phyloP scores from a whole-genome alignment of 768 basidiomycete species.

The Rhodotorula sphaerocarpa region DNA sequence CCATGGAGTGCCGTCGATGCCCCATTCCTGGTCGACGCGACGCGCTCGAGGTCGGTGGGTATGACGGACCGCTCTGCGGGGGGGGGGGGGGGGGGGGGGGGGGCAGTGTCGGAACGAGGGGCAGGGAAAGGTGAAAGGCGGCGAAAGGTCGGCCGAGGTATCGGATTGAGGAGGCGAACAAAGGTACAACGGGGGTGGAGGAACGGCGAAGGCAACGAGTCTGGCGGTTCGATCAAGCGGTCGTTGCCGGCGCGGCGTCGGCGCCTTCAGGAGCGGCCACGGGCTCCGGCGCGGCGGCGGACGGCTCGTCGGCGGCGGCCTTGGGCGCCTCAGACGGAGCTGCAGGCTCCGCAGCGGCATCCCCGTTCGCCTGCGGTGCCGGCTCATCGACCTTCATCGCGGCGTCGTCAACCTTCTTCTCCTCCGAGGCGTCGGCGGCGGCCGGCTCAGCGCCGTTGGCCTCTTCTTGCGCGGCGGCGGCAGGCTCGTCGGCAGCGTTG shows the following conservation, averaged over 20 bases:
- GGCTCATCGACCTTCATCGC: neutral
- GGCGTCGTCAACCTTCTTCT: conserved; percentile 11
- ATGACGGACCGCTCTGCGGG: no score
- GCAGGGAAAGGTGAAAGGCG: neutral
- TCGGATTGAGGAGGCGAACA: neutral
- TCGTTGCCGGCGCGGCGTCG: neutral
- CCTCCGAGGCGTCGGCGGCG: conserved; percentile 8
- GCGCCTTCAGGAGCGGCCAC: conserved; percentile 7
- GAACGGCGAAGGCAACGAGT: neutral
- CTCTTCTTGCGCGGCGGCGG: conserved; percentile 11
- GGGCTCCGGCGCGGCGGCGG: conserved; percentile 8
- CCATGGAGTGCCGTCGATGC: no score
- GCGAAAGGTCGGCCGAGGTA: neutral
- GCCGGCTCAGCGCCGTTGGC: conserved; percentile 6
- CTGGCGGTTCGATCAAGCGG: neutral
- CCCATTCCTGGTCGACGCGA: no score
- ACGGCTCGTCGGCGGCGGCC: neutral
- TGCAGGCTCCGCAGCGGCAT: neutral
- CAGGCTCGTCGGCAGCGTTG: neutral
- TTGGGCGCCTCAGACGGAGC: neutral
- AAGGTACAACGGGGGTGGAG: neutral
- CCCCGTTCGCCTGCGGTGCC: conserved; percentile 8
- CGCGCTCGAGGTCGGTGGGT: no score
- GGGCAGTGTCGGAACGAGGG: neutral
- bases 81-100: no score